Percentiles rank a stretch among this genome's conserved stretches.
phyloP scores from a whole-genome alignment of 768 basidiomycete species.

The Suillus spraguei region DNA sequence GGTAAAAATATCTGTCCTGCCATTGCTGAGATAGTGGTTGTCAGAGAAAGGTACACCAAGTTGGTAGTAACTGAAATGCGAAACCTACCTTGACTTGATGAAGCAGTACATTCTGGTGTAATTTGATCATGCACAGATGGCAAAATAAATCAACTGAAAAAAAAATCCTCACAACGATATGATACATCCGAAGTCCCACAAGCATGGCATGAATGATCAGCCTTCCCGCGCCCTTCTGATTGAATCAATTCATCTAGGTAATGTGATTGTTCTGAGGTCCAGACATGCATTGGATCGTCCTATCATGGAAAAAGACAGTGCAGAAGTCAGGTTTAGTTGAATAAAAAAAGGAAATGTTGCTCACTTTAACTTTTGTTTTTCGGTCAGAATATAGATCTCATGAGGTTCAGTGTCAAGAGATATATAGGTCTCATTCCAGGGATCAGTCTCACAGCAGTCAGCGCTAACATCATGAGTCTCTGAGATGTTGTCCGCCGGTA shows the following conservation, averaged over 20 bases:
- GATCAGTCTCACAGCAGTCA: slow-evolving; percentile 1
- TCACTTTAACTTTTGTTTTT: not conserved
- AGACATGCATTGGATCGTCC: not conserved
- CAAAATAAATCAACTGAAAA: slow-evolving; percentile 14
- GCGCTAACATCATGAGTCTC: not conserved
- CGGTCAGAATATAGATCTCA: not conserved
- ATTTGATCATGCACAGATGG: not conserved
- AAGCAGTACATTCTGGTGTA: slow-evolving; percentile 16
- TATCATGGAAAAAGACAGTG: not conserved
- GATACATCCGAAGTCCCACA: not conserved
- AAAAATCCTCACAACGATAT: slow-evolving; percentile 16
- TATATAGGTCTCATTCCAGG: not conserved
- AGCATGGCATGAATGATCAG: slow-evolving; percentile 1
- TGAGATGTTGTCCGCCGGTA: not conserved
- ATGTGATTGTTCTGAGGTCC: not conserved
- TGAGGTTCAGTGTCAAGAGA: not conserved
- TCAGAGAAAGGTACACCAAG: not conserved
- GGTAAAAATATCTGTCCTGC: slow-evolving; percentile 18
- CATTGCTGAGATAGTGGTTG: slow-evolving; percentile 2
- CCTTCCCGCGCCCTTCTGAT: slow-evolving; percentile 9
- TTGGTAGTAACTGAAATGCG: not conserved
- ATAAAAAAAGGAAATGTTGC: not conserved
- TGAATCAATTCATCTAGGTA: slow-evolving; percentile 12
- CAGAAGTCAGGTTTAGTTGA: slow-evolving; percentile 1
- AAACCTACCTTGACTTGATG: slow-evolving; percentile 22